Evolutionary conservation across 306 rosid species (phyloP), one percentile per base, ranked within the genome.

Genomic region (Fragaria iinumae): DNA sequence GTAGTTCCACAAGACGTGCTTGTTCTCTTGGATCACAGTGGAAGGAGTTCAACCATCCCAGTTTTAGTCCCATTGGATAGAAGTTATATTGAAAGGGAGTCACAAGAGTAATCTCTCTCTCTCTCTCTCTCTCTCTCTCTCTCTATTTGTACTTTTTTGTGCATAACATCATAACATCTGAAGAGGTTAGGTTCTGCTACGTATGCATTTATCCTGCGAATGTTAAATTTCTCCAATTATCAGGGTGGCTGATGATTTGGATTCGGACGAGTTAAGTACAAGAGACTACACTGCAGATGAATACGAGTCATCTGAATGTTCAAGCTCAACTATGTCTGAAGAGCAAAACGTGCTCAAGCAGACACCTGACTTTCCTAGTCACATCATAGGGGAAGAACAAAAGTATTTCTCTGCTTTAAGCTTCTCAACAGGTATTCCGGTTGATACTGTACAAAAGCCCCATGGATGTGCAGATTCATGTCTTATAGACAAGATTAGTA

Each of bases 81-180:
- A 3, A 57, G 79, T 67, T 77, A 67, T 79, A 74, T 67, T 68
- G 80, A 44, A 82, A 82, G 80, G 82, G 73, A 76, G 80, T 83
- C 87, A 78, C 84, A 83, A 73, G 77, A 80, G 97, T 92, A 90
- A 87, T n/a, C n/a, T n/a, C n/a, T n/a, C n/a, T n/a, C n/a, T n/a
- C n/a, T n/a, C n/a, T 69, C 78, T 78, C 70, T 82, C 81, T 78
- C 75, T 57, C 76, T 85, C 76, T 29, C 81, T 86, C 77, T 25
- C 81, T 44, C 64, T 8, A 38, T 39, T 39, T 39, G 44, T 39
- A 39, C 44, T 39, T 39, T 7, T 39, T 39, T 39, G 21, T 23
- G 25, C 10, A 53, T 16, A 52, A 18, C n/a, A 69, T 69, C 10
- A 53, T 16, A 72, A 11, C n/a, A 45, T 69, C 11, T 32, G 74